Evolutionary conservation across 805 yeast genomes (phyloP), one percentile per base, ranked within the genome.

Genomic region (Starmerella bombi): DNA sequence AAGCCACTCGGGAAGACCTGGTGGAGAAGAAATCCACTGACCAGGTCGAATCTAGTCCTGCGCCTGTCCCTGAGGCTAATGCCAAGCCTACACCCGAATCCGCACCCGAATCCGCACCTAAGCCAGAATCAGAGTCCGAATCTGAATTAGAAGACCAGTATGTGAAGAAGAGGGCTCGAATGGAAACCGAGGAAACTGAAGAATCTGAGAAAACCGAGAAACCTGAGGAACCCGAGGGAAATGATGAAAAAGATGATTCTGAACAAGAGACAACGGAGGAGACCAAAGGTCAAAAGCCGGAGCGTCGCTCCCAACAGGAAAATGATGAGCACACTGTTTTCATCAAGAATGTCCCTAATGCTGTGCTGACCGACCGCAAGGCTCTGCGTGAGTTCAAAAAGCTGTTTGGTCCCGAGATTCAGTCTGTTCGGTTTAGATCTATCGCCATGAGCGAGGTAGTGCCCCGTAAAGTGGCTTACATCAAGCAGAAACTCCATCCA

Each of bases 391-490:
- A 65, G 39, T 78, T 88, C 61, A 80, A 81, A 58, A 66, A 65
- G 46, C 60, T 71, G n/a, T 80, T 88, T 50, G 39, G 43, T 5
- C 50, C 50, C 17, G 46, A 28, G 18, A 40, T 47, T 32, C 32
- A 45, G 37, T 80, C 94, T 10, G 68, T 85, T 37, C 71, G 99
- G 59, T 91, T 85, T 66, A 72, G 99, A 62, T 85, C 96, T 2
- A 79, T 91, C 50, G 82, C 94, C 2, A 83, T 86, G 49, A 75
- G 79, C 41, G 93, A 85, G 55, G 76, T 80, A 25, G 67, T 85
- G 37, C 97, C 97, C 40, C 73, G 96, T 58, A 88, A 85, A 56
- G 85, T 82, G 28, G 97, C 98, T 0, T 84, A 77, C 57, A 78
- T 81, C 45, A 72, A 77, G 53, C 83, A 82, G 56, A 74, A 77